phyloP scores from a whole-genome alignment of 2,329 filamentous ascomycete genomes.

The Drechslera avenae region DNA sequence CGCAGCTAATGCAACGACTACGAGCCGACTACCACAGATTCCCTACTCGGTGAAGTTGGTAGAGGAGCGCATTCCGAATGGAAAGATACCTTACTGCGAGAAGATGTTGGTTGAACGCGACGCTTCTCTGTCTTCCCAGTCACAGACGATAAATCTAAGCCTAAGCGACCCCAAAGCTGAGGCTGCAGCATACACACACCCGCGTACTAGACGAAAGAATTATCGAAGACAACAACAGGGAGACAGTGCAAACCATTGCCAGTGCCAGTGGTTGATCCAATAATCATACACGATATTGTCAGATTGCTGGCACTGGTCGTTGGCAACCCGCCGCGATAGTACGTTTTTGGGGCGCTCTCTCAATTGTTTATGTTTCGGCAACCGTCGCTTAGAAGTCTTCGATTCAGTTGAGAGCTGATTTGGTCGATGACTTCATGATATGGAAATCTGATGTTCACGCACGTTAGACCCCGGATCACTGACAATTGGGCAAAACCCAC shows the following conservation, averaged over 20 bases:
- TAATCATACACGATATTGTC: not conserved
- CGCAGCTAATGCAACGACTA: not conserved
- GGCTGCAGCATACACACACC: not conserved
- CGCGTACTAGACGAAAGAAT: constrained; percentile 1
- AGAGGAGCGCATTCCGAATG: constrained; percentile 25
- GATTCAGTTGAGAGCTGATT: too few relatives aligned
- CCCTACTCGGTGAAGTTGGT: constrained; percentile 33
- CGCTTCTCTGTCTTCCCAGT: not conserved
- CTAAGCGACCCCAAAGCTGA: constrained; percentile 10
- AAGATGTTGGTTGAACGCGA: constrained; percentile 14
- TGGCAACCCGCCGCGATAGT: too few relatives aligned
- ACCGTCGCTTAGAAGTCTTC: too few relatives aligned
- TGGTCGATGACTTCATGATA: too few relatives aligned
- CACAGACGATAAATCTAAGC: constrained; percentile 7
- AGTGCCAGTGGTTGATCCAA: constrained; percentile 30
- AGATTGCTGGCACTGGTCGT: too few relatives aligned
- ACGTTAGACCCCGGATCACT: too few relatives aligned
- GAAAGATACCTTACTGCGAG: constrained; percentile 29
- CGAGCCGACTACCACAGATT: constrained; percentile 9
- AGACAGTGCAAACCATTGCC: constrained; percentile 13
- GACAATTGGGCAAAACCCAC: too few relatives aligned
- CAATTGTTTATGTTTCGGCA: too few relatives aligned
- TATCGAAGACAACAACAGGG: constrained; percentile 2
- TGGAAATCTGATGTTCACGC: too few relatives aligned
- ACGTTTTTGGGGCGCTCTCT: too few relatives aligned